Conservation (phyloP, 2,329 filamentous ascomycete species). For the Fusarium newnesense region DNA sequence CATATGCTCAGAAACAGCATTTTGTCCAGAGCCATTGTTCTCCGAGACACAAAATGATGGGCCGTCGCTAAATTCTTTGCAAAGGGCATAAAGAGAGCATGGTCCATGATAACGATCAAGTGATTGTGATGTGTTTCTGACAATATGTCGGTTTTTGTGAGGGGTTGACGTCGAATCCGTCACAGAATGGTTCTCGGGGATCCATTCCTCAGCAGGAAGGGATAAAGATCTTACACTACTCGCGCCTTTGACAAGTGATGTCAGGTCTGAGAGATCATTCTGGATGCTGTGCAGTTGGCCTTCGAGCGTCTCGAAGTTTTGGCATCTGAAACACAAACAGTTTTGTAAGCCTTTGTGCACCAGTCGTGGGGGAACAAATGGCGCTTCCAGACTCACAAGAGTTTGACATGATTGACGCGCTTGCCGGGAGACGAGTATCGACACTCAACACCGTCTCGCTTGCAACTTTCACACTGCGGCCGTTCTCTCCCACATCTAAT, state of each 20-base stretch:
- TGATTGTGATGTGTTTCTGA: slow-evolving; percentile 30
- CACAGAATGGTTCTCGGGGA: neutral
- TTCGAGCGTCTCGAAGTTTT: slow-evolving; percentile 44
- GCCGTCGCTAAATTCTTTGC: slow-evolving; percentile 40
- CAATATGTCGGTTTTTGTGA: slow-evolving; percentile 34
- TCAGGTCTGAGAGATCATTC: slow-evolving; percentile 41
- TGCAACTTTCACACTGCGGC: slow-evolving; percentile 45
- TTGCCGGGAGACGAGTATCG: slow-evolving; percentile 45
- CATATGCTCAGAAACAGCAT: neutral
- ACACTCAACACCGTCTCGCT: slow-evolving; percentile 44
- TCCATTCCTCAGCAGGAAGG: slow-evolving; percentile 14
- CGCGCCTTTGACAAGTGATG: slow-evolving; percentile 39
- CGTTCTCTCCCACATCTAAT: slow-evolving; percentile 44
- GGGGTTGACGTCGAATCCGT: neutral
- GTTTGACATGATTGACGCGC: slow-evolving; percentile 45
- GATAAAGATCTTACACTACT: slow-evolving; percentile 19
- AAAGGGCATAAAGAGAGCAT: slow-evolving; percentile 40
- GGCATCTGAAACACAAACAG: slow-evolving; percentile 37
- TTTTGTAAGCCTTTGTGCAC: slow-evolving; percentile 32
- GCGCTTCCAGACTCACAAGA: slow-evolving; percentile 38
- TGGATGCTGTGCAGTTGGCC: slow-evolving; percentile 43
- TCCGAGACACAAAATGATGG: slow-evolving; percentile 20
- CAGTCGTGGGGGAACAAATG: neutral
- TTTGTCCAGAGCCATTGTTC: neutral
- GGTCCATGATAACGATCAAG: slow-evolving; percentile 42